phyloP scores from a whole-genome alignment of 2,329 filamentous ascomycete species.

The Paramyrothecium sp. region DNA sequence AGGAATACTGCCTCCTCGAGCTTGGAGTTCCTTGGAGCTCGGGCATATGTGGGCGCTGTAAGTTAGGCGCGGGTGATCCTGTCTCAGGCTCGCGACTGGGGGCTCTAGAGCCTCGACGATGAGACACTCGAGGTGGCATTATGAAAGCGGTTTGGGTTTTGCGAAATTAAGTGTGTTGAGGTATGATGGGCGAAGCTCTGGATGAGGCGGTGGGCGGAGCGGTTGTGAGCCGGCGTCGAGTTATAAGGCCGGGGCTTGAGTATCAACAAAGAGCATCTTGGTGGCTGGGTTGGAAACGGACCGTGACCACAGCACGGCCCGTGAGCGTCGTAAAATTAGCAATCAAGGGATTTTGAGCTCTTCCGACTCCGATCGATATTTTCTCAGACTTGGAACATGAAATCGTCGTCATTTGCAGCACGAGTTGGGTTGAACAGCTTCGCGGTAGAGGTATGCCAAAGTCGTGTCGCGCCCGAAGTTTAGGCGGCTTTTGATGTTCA shows the following conservation, averaged over 20 bases:
- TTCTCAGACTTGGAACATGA: neutral
- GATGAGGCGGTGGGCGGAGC: neutral
- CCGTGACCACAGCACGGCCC: neutral
- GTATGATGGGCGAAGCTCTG: neutral
- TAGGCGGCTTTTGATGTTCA: constrained; percentile 7
- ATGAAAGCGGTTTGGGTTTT: neutral
- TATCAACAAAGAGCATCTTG: constrained; percentile 25
- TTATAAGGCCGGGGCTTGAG: constrained; percentile 3
- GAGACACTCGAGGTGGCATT: constrained; percentile 19
- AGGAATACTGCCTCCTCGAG: constrained; percentile 34
- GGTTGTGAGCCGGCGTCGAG: constrained; percentile 4
- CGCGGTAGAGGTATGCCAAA: neutral
- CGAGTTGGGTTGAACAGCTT: neutral
- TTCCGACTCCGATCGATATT: neutral
- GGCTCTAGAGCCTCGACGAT: constrained; percentile 15
- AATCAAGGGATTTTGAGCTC: constrained; percentile 1
- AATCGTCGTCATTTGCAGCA: neutral
- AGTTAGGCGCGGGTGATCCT: constrained; percentile 3
- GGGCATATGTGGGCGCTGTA: constrained; percentile 19
- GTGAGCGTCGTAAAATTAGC: constrained; percentile 2
- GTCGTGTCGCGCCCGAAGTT: constrained; percentile 13
- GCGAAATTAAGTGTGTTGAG: neutral
- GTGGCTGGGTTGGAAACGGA: constrained; percentile 9
- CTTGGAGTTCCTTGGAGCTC: constrained; percentile 29
- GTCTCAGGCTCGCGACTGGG: constrained; percentile 16